These are phyloP conservation scores for Clavispora santaluciae DNA, from an alignment of 805 yeast genomes.

Conservation along the genomic window DNA sequence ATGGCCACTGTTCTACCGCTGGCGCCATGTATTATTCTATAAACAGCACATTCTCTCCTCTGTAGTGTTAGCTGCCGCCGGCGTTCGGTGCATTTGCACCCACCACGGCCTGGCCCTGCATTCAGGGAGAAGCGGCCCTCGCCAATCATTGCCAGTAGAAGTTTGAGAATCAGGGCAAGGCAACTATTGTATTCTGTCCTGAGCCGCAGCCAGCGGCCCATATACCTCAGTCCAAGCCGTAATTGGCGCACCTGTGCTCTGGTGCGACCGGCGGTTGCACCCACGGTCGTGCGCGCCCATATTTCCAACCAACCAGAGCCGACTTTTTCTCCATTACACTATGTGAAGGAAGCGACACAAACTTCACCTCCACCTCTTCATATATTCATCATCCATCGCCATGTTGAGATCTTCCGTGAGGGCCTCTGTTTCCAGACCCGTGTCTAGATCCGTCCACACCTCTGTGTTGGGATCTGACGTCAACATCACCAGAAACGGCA, in stretches of 20 bases:
- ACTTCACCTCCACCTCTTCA: not conserved
- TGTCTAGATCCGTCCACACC: slow-evolving; percentile 33
- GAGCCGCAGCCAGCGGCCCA: too few species aligned
- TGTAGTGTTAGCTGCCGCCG: too few species aligned
- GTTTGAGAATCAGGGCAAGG: too few species aligned
- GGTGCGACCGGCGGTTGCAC: too few species aligned
- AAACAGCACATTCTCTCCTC: not conserved
- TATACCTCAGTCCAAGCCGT: too few species aligned
- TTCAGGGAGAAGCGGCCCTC: too few species aligned
- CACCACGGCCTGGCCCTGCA: too few species aligned
- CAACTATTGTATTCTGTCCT: too few species aligned
- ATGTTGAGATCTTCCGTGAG: slow-evolving; percentile 25
- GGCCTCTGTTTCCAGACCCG: slow-evolving; percentile 14
- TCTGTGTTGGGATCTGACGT: slow-evolving; percentile 51
- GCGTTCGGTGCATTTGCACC: too few species aligned
- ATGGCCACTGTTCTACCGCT: not conserved
- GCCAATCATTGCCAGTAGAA: too few species aligned
- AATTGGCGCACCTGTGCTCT: too few species aligned
- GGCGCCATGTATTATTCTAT: not conserved
- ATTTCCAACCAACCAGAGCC: slow-evolving; percentile 17
- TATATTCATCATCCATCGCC: not conserved
- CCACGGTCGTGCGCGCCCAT: slow-evolving; percentile 6
- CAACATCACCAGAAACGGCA: slow-evolving; percentile 70
- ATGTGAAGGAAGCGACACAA: slow-evolving; percentile 9
- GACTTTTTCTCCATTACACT: slow-evolving; percentile 12